phyloP scores from a whole-genome alignment of 2,329 filamentous ascomycete genomes.

The Colletotrichum orbiculare region DNA sequence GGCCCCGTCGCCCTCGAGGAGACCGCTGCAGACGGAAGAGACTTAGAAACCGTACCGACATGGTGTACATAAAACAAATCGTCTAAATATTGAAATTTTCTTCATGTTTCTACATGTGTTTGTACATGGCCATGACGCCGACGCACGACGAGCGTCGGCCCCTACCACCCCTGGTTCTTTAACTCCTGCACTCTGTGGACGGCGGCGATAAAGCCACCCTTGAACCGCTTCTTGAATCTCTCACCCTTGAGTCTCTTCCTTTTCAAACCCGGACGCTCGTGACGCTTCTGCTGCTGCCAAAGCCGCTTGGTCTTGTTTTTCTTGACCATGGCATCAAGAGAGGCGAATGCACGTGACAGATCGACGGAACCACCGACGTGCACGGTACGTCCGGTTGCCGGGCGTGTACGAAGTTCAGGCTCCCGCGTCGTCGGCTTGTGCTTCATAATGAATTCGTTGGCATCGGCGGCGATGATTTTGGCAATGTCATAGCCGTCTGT shows the following conservation, averaged over 20 bases:
- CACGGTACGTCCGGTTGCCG: conserved; percentile 57
- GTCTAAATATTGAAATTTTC: too few species aligned
- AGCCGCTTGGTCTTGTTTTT: conserved; percentile 70
- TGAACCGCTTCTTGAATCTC: conserved; percentile 78
- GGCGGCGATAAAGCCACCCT: conserved; percentile 73
- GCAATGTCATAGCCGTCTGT: conserved; percentile 45
- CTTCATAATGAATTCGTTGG: conserved; percentile 40
- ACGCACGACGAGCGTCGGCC: too few species aligned
- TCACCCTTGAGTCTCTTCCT: conserved; percentile 78
- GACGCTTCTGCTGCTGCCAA: conserved; percentile 70
- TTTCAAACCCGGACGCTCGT: conserved; percentile 81
- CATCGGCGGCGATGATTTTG: conserved; percentile 48
- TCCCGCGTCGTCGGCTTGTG: conserved; percentile 32
- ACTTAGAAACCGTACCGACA: conserved; percentile 1
- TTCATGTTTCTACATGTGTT: too few species aligned
- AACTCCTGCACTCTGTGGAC: conserved; percentile 75
- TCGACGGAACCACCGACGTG: conserved; percentile 56
- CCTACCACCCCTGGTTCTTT: conserved; percentile 82
- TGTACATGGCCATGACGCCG: too few species aligned
- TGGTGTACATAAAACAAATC: too few species aligned
- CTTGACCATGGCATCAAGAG: conserved; percentile 52
- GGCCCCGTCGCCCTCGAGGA: conserved; percentile 59
- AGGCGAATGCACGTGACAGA: conserved; percentile 55
- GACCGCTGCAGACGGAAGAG: conserved; percentile 15
- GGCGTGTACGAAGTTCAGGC: conserved; percentile 50